Evolutionary conservation across 352 stramenopile genomes (phyloP), one percentile per base, ranked within the genome.

Genomic region (Phytophthora colocasiae): DNA sequence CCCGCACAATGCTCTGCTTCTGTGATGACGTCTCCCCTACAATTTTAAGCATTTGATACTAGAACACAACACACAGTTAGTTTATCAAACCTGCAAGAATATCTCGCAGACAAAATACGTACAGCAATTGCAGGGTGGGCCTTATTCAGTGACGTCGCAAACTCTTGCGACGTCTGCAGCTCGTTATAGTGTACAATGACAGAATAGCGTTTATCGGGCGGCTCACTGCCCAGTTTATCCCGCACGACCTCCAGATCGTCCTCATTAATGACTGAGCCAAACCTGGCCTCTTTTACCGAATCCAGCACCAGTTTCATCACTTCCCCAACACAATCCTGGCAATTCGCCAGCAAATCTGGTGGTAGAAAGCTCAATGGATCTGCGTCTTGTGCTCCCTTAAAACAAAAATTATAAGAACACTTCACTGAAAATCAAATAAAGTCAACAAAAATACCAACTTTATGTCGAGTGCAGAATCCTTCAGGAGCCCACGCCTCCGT

Each of bases 381-480:
- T 6, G 73, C 83, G 47, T 94, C 82, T 80, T 92, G 85, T 11
- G 85, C 85, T 57, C 85, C 85, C 80, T 89, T 22, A 22, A 22
- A 66, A 39, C 66, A 4, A 9, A 65, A 49, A 58, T 49, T 39
- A 31, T 11, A 36, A 36, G 31, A 14, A 36, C 31, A 36, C 12
- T 12, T 36, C 1, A 36, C 8, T 36, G 4, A 10, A 36, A 12
- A 36, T 14, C 31, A 36, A 36, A 36, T 14, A 4, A 36, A 36
- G 10, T 34, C 4, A 47, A 60, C 12, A 8, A 49, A 36, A 58
- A 19, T 14, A 10, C 31, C 1, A 36, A 87, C 80, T 48, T 97
- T 97, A 76, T 99, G 97, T 50, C 88, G 77, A 7, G 75, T 85
- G 73, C 97, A 99, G 73, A 99, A 99, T 10, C 97, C 97, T 12